Evolutionary conservation across 176 grass and related monocot genomes (phyloP), one percentile per base, ranked within the genome.

Genomic region (Cenchrus americanus): DNA sequence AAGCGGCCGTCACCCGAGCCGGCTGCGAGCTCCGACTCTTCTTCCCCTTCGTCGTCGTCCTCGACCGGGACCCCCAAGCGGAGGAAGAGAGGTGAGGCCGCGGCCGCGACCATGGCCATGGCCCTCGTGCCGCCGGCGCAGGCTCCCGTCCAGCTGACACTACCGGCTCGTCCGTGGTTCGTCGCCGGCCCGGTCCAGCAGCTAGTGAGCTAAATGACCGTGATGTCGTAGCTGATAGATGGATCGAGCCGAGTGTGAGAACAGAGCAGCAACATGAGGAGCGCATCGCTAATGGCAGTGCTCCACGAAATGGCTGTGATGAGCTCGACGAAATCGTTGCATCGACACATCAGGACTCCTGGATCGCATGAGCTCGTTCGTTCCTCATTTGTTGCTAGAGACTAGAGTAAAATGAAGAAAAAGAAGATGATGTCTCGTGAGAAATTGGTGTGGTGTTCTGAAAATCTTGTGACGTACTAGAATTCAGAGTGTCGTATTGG

Each of bases 1-100:
- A 80, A 90, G 66, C 78, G 84, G 44, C 76, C 88, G 14, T 76
- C 52, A 4, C 79, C 82, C 1, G 17, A 87, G 40, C 43, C 81
- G 1, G 30, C 71, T 17, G 71, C 64, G 62, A 79, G 77, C 84
- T 82, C 87, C n/a, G 67, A 67, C 1, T 85, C 87, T 8, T 85
- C 84, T 4, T 79, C 90, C 6, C 67, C 85, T 5, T 73, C 66
- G 0, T 78, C 94, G 0, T 76, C 74, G 0, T 80, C 76, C 10
- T 83, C 87, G 4, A 83, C 89, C 48, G 86, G 84, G 14, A 76
- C 94, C 51, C 87, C 89, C 15, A 97, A 90, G 85, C 82, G 91
- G 55, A 89, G 89, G 65, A 93, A 86, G 80, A 92, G 87, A 68
- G 80, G 82, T 66, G 89, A 88, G 66, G 87, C 83, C 5, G 85